Conservation (phyloP, 495 filamentous ascomycete genomes). For the Hypoxylon fragiforme region DNA sequence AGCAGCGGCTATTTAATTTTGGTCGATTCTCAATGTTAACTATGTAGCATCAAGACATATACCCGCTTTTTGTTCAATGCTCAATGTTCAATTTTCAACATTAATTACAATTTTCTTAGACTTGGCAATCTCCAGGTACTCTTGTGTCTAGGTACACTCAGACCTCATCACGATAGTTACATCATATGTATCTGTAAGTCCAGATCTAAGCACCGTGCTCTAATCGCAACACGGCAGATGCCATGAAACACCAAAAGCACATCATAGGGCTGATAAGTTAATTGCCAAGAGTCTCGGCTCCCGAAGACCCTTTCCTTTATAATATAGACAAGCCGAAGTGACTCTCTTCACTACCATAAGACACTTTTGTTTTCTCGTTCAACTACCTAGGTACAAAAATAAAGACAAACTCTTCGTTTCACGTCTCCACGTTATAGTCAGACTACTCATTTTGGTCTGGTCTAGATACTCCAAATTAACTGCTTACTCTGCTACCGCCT, state of each 20-base stretch:
- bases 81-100: no score
- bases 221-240: neutral
- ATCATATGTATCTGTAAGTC: neutral
- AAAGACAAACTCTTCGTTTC: slow-evolving; percentile 16
- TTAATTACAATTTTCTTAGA: no score
- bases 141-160: no score
- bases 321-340: neutral
- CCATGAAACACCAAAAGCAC: slow-evolving; percentile 14
- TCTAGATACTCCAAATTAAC: slow-evolving; percentile 24
- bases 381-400: slow-evolving; percentile 17
- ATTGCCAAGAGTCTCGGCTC: slow-evolving; percentile 10
- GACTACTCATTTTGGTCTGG: slow-evolving; percentile 1
- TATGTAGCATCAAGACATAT: no score
- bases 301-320: neutral
- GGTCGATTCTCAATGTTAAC: no score
- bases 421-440: slow-evolving; percentile 3
- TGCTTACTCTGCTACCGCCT: slow-evolving; percentile 1
- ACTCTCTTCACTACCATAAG: neutral
- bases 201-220: neutral
- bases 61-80: no score
- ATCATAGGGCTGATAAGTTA: slow-evolving; percentile 30
- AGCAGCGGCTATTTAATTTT: no score
- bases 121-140: no score
- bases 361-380: slow-evolving; percentile 15
- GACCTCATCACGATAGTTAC: no score